Evolutionary conservation across 768 basidiomycete genomes (phyloP), one percentile per base, ranked within the genome.

Genomic region (Hortiboletus campestris): DNA sequence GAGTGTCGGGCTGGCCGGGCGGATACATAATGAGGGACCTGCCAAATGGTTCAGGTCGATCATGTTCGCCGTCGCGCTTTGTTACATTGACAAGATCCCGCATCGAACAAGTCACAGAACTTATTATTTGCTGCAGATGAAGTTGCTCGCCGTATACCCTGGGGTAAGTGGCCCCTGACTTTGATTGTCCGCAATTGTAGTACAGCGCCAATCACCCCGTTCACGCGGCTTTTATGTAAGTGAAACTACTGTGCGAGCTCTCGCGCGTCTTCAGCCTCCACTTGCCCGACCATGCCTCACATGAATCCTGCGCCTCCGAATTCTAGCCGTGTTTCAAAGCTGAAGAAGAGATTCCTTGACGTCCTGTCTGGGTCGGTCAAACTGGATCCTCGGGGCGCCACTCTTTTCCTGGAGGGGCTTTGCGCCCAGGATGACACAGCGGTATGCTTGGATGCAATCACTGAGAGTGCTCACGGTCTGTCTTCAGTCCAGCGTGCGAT

Each of bases 331-430:
- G 29, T 40, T 44, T 11, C 56, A 3, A 60, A 51, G n/a, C 60
- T 80, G 16, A 67, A 62, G 34, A 78, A 72, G 48, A 59, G 69
- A 39, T 73, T 79, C 36, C 49, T 72, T 11, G 46, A 64, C 32
- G 58, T 78, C 7, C 38, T 77, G 0, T 51, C 47, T 16, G 78
- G 75, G 8, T 61, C 61, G 31, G 58, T 59, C 10, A 20, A 45
- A 9, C 45, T 80, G 7, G 60, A 69, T 4, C 12, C 60, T 32
- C 61, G 61, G 7, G 47, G 61, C 2, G 52, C 59, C 13, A 20
- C 45, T 1, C 72, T 69, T 11, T 83, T 84, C 51, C 62, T 84
- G 5, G 75, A 84, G 53, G 78, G 76, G 1, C 67, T 84, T 11
- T 80, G 72, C 62, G 62, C 58, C 13, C 77, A 78, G 49, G 63